These are phyloP conservation scores for Penicillium oxalicum DNA, from an alignment of 2,329 filamentous ascomycete genomes.

Conservation along the genomic window DNA sequence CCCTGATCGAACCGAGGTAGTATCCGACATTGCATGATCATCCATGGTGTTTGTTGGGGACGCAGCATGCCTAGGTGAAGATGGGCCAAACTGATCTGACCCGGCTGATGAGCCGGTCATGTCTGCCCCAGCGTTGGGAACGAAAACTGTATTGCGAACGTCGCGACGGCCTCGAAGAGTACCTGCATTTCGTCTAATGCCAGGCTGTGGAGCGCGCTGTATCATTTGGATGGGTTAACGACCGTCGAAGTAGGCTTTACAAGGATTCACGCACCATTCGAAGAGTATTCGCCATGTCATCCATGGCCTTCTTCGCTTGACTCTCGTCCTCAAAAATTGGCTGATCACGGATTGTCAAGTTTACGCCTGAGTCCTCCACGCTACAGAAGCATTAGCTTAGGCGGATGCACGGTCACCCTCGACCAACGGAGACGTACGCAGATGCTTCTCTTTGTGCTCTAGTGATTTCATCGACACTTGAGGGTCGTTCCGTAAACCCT, in stretches of 20 bases:
- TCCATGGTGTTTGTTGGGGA: constrained; percentile 52
- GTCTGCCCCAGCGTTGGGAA: constrained; percentile 49
- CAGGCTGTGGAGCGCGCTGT: constrained; percentile 42
- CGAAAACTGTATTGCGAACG: constrained; percentile 83
- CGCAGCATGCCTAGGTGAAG: constrained; percentile 39
- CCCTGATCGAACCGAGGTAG: constrained; percentile 83
- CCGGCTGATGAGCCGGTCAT: constrained; percentile 22
- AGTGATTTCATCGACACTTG: constrained; percentile 41
- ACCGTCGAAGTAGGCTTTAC: neutral
- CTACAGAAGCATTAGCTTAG: constrained; percentile 20
- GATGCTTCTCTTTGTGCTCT: constrained; percentile 42
- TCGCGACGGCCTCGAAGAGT: constrained; percentile 85
- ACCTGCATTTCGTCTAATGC: constrained; percentile 61
- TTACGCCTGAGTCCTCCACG: constrained; percentile 40
- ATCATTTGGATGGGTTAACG: constrained; percentile 14
- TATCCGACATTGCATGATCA: constrained; percentile 71
- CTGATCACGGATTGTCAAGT: constrained; percentile 45
- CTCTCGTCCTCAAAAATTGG: constrained; percentile 47
- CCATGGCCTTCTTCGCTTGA: constrained; percentile 45
- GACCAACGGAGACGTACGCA: constrained; percentile 22
- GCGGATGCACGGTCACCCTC: constrained; percentile 2
- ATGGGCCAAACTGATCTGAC: constrained; percentile 24
- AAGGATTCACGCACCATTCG: constrained; percentile 32
- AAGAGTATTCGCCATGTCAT: constrained; percentile 46
- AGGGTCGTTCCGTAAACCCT: constrained; percentile 37